Conservation (phyloP, 1,139 yeast species). For the Sugiyamaella japonica region DNA sequence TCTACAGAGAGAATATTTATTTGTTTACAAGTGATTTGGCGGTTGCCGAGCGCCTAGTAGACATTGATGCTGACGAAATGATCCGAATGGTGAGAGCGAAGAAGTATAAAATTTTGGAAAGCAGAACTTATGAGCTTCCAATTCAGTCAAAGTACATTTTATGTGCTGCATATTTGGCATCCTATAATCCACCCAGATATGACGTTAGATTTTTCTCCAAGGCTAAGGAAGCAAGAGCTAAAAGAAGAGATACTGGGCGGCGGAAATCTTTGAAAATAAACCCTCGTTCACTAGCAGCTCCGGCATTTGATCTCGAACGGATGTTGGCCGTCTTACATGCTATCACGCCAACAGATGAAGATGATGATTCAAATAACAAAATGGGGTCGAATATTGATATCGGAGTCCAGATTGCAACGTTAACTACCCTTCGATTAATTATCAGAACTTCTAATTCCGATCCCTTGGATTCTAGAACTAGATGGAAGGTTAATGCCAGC, state of each 20-base stretch:
- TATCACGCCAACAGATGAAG: constrained; percentile 42
- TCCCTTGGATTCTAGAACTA: constrained; percentile 58
- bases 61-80: constrained; percentile 15
- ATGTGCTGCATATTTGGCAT: constrained; percentile 70
- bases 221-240: constrained; percentile 51
- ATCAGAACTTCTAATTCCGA: constrained; percentile 53
- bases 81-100: constrained; percentile 2
- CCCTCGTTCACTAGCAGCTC: constrained; percentile 57
- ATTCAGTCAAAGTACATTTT: constrained; percentile 58
- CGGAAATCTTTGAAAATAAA: constrained; percentile 51
- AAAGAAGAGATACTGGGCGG: constrained; percentile 46
- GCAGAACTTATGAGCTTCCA: constrained; percentile 43
- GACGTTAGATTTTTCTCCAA: constrained; percentile 64
- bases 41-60: constrained; percentile 36
- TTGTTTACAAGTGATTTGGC: constrained; percentile 48
- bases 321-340: constrained; percentile 65
- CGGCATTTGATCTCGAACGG: constrained; percentile 66
- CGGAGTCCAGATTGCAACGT: constrained; percentile 60
- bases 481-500: constrained; percentile 63
- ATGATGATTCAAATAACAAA: constrained; percentile 27
- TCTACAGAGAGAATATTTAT: constrained; percentile 48
- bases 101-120: not conserved
- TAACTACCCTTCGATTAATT: constrained; percentile 56
- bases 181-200: constrained; percentile 58
- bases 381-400: constrained; percentile 50